phyloP scores from a whole-genome alignment of 1,284 basidiomycete genomes.

The Fomitiporia mediterranea region DNA sequence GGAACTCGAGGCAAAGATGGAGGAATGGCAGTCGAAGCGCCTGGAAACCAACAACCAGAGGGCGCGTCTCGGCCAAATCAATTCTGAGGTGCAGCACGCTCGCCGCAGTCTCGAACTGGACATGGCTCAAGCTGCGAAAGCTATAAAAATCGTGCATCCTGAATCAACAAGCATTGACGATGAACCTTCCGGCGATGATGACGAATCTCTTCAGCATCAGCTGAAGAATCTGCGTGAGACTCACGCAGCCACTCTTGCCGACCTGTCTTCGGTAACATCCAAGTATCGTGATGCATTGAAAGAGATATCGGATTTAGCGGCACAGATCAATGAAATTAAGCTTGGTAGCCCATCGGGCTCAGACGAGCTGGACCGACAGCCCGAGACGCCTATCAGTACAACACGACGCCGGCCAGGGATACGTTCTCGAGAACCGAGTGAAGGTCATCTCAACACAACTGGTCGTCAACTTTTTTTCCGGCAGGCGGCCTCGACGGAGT shows the following conservation, averaged over 20 bases:
- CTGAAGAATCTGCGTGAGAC: conserved; percentile 67
- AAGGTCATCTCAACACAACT: conserved; percentile 44
- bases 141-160: conserved; percentile 21
- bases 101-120: conserved; percentile 54
- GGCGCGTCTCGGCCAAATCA: conserved; percentile 58
- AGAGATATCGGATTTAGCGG: conserved; percentile 83
- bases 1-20: conserved; percentile 72
- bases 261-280: conserved; percentile 69
- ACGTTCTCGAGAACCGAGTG: conserved; percentile 45
- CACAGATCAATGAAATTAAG: conserved; percentile 78
- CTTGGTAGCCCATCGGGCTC: conserved; percentile 41
- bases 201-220: conserved; percentile 48
- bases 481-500: conserved; percentile 78
- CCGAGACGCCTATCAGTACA: conserved; percentile 39
- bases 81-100: conserved; percentile 67
- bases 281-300: conserved; percentile 88
- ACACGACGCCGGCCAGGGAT: conserved; percentile 49
- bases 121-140: conserved; percentile 24
- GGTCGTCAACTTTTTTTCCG: conserved; percentile 75
- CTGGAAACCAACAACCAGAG: conserved; percentile 62
- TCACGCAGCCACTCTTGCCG: conserved; percentile 72
- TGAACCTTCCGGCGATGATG: conserved; percentile 18
- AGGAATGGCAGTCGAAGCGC: conserved; percentile 68
- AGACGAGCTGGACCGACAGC: conserved; percentile 50
- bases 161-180: conserved; percentile 21